Conservation (phyloP, 495 filamentous ascomycete species). For the Neurospora sp. region DNA sequence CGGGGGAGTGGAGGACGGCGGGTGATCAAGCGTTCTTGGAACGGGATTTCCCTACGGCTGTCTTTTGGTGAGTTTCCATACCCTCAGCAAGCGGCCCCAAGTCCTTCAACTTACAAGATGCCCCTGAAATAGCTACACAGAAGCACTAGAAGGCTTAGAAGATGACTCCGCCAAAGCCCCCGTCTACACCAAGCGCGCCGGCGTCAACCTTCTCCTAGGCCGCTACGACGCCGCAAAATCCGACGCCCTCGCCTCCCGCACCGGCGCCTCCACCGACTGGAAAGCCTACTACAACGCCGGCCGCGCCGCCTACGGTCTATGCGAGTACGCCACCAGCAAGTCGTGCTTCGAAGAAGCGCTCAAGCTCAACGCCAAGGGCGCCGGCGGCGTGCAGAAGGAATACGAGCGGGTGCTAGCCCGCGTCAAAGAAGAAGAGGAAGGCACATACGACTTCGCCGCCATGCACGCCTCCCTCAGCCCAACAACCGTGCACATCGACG, state of each 20-base stretch:
- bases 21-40: slow-evolving; percentile 26
- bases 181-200: slow-evolving; percentile 35
- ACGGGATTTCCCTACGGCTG: slow-evolving; percentile 23
- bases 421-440: slow-evolving; percentile 29
- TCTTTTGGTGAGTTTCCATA: slow-evolving; percentile 20
- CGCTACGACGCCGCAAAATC: slow-evolving; percentile 38
- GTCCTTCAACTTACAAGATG: background rate
- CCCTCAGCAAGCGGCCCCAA: background rate
- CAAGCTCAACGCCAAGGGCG: slow-evolving; percentile 21
- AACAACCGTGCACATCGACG: slow-evolving; percentile 30
- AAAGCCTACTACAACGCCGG: slow-evolving; percentile 41
- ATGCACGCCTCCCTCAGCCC: slow-evolving; percentile 26
- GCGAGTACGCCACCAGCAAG: slow-evolving; percentile 24
- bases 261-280: slow-evolving; percentile 22
- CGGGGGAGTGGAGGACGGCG: slow-evolving; percentile 23
- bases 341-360: slow-evolving; percentile 22
- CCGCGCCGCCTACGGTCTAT: slow-evolving; percentile 38
- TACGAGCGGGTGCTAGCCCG: slow-evolving; percentile 25
- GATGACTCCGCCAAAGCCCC: slow-evolving; percentile 11
- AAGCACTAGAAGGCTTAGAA: slow-evolving; percentile 16
- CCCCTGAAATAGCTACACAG: slow-evolving; percentile 19
- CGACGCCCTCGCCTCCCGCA: slow-evolving; percentile 29
- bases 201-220: slow-evolving; percentile 32
- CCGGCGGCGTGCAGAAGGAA: slow-evolving; percentile 18
- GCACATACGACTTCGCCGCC: slow-evolving; percentile 35